Base-by-base conservation (phyloP, 805 yeast species). In the Torulaspora franciscae region DNA sequence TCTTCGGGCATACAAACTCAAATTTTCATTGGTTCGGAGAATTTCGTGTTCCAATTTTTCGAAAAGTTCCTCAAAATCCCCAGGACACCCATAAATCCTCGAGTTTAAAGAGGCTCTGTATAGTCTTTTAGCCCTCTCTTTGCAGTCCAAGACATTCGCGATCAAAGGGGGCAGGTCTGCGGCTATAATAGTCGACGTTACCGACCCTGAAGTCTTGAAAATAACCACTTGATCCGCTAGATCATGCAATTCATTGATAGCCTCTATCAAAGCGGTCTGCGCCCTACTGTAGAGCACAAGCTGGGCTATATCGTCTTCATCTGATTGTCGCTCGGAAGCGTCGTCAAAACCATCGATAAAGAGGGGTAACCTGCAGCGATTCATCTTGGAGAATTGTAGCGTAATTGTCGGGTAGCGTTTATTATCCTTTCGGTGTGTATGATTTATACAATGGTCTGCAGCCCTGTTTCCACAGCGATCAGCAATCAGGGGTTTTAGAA, bases 51-150 rank as follows among this genome's bases (percentile, higher is more conserved):
- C 50, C 22, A 56, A 30, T 13, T 52, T 48, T 4, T 36, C 34
- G 26, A 52, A 47, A 3, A 50, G 28, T 4, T 45, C 37, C 19
- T 51, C 51, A 8, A 54, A 32, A 15, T 50, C 57, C 50, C 51
- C 45, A 2, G 42, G 42, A 6, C 36, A 28, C 11, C 43, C 49
- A 29, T 44, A 42, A 19, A 52, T 38, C n/a, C 40, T 48, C 9
- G 38, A 24, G n/a, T 32, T 37, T 9, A 56, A 32, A 4, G 53
- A 49, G 11, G 41, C 36, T 14, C 59, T 49, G 42, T 53, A 54
- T 5, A 54, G 7, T 29, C 59, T 47, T 39, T 48, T 56, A 2
- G 59, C 59, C 17, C 46, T 37, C 32, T 56, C 55, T n/a, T 57
- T 42, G 24, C 49, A 51, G 22, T 44, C 47, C 44, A 55, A 38